Conservation (phyloP, 192 early-diverging fungal species). For the Allomyces arbusculus region DNA sequence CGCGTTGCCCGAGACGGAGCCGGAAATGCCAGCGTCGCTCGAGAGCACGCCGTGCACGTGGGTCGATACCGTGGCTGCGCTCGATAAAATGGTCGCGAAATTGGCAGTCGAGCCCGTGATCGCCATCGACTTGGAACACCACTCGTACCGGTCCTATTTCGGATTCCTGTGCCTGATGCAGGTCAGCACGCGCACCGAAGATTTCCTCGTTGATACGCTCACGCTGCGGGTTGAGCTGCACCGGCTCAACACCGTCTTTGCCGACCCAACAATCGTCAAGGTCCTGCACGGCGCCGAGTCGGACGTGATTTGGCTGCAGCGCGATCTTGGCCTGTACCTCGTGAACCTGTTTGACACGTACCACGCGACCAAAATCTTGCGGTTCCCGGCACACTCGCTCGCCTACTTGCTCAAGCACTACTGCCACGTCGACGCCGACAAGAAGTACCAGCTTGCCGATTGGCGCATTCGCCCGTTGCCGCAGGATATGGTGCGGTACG, state of each 20-base stretch:
- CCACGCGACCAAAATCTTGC: constrained; percentile 73
- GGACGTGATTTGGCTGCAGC: constrained; percentile 92
- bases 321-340: constrained; percentile 90
- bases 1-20: constrained; percentile 18
- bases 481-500: constrained; percentile 77
- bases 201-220: constrained; percentile 81
- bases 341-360: constrained; percentile 95
- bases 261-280: constrained; percentile 74
- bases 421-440: constrained; percentile 65
- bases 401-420: constrained; percentile 63
- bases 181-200: constrained; percentile 64
- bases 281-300: constrained; percentile 90
- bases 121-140: constrained; percentile 90
- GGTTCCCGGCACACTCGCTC: constrained; percentile 55
- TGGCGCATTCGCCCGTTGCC: constrained; percentile 94
- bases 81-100: constrained; percentile 38
- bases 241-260: constrained; percentile 61
- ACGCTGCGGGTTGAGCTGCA: constrained; percentile 49
- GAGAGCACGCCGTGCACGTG: constrained; percentile 52
- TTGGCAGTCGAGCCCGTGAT: constrained; percentile 47
- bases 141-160: constrained; percentile 84
- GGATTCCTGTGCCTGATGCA: constrained; percentile 92
- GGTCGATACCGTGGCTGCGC: constrained; percentile 56
- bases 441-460: constrained; percentile 87
- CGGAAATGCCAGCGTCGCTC: constrained; percentile 30